Conservation (phyloP, 192 early-diverging fungal species). For the Backusella sp. region DNA sequence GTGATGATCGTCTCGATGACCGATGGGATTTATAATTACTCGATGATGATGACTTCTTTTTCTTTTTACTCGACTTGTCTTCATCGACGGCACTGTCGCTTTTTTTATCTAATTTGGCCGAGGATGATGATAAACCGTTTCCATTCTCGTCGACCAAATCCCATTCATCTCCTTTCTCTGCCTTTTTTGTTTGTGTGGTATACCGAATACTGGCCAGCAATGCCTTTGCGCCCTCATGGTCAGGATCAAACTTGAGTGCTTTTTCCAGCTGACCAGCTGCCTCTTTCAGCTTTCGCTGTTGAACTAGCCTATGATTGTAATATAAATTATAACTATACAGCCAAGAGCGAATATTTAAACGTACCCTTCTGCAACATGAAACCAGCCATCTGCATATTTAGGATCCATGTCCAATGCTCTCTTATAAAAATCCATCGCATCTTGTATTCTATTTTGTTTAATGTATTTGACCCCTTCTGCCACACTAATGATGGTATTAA, state of each 20-base stretch:
- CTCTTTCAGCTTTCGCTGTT: slow-evolving; percentile 44
- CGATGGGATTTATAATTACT: not conserved
- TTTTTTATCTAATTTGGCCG: not conserved
- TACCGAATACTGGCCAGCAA: slow-evolving; percentile 18
- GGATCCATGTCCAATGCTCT: slow-evolving; percentile 41
- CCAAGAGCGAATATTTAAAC: not conserved
- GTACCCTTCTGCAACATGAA: slow-evolving; percentile 34
- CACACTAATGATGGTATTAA: slow-evolving; percentile 5
- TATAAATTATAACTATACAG: not conserved
- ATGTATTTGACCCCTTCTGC: slow-evolving; percentile 31
- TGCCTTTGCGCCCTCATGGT: slow-evolving; percentile 48
- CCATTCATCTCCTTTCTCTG: slow-evolving; percentile 14
- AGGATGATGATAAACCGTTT: not conserved
- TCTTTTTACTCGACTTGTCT: slow-evolving; percentile 8
- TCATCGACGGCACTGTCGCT: not conserved
- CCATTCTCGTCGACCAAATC: slow-evolving; percentile 2
- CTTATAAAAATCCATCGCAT: slow-evolving; percentile 34
- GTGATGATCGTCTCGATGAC: not conserved
- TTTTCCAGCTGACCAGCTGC: slow-evolving; percentile 53
- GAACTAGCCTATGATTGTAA: slow-evolving; percentile 17
- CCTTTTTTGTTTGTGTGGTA: not conserved
- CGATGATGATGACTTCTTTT: not conserved
- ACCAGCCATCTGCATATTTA: slow-evolving; percentile 39
- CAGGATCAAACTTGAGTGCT: slow-evolving; percentile 44
- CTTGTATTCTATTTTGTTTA: slow-evolving; percentile 19